Base-by-base conservation (phyloP, 768 basidiomycete species). In the Kondoa malvinella region DNA sequence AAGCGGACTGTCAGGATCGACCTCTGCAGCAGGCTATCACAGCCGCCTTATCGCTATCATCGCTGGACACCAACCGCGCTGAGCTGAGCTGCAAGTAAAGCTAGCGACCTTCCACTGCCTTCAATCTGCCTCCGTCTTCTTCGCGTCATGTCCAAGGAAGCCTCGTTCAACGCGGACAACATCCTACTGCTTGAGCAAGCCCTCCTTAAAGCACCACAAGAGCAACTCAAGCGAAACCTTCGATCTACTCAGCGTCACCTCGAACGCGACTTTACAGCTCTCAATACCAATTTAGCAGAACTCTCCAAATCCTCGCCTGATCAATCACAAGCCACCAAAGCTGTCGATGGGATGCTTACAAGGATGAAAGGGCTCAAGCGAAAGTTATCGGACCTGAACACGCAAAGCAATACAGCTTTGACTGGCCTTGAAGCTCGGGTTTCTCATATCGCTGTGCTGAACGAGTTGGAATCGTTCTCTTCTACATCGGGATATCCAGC, bases 351-450 rank as follows among this genome's bases (percentile, higher is more conserved):
- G 3, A 88, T 91, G 87, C 86, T 90, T 71, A 80, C 80, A 34
- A 82, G 83, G 65, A 84, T 88, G 66, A 85, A 87, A 77, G 84
- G 81, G 65, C 81, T 96, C 67, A 94, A 94, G 80, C 84, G 86
- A 75, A 96, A 95, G 81, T 79, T 86, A 64, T 77, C 79, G 0
- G 81, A 83, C 27, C 76, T 85, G 56, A 80, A 69, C 15, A 40
- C 34, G 2, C 57, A 70, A 25, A 61, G 64, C 12, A 34, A 67
- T 21, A 60, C 26, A 26, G 17, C 32, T 64, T 32, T 73, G 66
- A 66, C 65, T 67, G 56, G 30, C 33, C 70, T 34, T 40, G 21
- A 60, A 34, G 68, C 62, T 67, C 50, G 72, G 14, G 50, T 74
- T 40, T 66, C 57, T 1, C 66, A 85, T 81, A 78, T 86, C 64